These are phyloP conservation scores for Pseudocercospora musae DNA, from an alignment of 2,329 filamentous ascomycete genomes.

Conservation along the genomic window DNA sequence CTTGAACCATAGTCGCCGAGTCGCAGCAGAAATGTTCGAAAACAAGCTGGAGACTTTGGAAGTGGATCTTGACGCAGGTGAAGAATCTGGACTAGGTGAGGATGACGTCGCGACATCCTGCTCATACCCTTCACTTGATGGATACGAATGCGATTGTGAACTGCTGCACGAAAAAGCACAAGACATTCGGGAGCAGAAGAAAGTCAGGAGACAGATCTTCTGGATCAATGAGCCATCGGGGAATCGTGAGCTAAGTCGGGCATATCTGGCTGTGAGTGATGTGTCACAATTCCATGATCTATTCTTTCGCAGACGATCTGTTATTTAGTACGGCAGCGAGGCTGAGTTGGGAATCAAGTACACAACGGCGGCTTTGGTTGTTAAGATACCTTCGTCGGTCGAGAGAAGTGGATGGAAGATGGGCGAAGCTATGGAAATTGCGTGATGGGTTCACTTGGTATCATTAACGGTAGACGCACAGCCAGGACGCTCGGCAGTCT, in stretches of 20 bases:
- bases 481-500: no score
- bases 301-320: not conserved
- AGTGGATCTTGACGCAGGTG: not conserved
- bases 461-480: no score
- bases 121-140: no score
- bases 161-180: not conserved
- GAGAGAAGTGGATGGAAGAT: not conserved
- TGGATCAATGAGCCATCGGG: constrained; percentile 1
- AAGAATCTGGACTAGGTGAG: no score
- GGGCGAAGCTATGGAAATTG: no score
- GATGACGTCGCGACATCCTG: no score
- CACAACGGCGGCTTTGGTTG: constrained; percentile 19
- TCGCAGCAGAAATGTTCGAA: not conserved
- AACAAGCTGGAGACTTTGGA: not conserved
- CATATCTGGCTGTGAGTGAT: constrained; percentile 4
- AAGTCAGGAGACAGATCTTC: not conserved
- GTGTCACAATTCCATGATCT: not conserved
- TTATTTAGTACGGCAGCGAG: constrained; percentile 20
- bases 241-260: not conserved
- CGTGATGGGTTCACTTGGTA: no score
- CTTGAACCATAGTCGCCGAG: not conserved
- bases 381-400: constrained; percentile 12
- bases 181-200: not conserved
- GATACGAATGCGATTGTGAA: not conserved
- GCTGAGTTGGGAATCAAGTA: constrained; percentile 18